Conservation (phyloP, 2,329 filamentous ascomycete species). For the Lomentospora prolificans region DNA sequence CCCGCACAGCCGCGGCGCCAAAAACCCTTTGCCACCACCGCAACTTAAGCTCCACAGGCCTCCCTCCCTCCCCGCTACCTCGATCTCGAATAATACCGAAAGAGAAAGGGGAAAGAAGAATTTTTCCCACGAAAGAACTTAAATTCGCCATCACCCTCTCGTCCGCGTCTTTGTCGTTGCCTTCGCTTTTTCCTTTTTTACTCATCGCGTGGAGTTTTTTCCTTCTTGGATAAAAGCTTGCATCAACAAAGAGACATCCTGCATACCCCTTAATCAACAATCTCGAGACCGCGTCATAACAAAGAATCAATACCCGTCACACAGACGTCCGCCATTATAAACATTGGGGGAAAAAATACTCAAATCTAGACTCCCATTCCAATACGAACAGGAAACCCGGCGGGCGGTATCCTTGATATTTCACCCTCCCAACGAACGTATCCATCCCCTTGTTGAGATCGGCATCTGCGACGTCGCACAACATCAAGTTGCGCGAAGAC, state of each 20-base stretch:
- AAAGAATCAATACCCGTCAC: too few species aligned
- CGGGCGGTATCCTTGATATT: neutral
- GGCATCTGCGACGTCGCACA: slow-evolving; percentile 1
- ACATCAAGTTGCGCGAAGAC: neutral
- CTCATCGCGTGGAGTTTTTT: neutral
- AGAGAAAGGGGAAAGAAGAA: neutral
- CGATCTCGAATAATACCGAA: neutral
- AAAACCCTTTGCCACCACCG: neutral
- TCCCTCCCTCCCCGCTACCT: too few species aligned
- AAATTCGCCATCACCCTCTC: neutral
- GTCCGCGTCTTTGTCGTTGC: neutral
- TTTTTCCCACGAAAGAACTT: neutral
- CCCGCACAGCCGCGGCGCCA: neutral
- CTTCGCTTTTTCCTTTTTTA: neutral
- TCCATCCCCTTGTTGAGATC: neutral
- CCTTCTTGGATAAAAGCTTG: neutral
- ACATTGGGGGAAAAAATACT: neutral
- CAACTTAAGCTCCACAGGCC: neutral
- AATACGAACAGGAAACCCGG: neutral
- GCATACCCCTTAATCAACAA: neutral
- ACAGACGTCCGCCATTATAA: neutral
- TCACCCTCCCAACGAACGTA: neutral
- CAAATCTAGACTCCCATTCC: neutral
- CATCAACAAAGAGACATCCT: neutral
- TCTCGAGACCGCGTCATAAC: neutral